Evolutionary conservation across 23 red algal genomes (phyloP).

Genomic region (Gracilaria caudata): DNA sequence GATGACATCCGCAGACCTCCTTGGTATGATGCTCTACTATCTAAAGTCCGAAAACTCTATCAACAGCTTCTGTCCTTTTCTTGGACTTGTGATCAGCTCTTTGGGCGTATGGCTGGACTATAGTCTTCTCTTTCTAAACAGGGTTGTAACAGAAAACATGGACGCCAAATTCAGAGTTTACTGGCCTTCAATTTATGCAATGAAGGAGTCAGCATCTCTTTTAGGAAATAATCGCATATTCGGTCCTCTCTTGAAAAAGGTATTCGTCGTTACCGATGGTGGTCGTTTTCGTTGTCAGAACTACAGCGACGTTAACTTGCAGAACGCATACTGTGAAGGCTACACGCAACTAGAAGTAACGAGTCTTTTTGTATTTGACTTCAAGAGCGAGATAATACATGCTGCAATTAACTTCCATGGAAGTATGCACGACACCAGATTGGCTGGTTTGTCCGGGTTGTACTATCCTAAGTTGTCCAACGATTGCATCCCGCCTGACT

Average conservation of each 20-base stretch:
- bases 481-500: background rate
- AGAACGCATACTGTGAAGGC: constrained; percentile 19
- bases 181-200: background rate
- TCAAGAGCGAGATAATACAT: constrained; percentile 3
- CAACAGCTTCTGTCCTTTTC: background rate
- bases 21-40: background rate
- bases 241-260: background rate
- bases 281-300: background rate
- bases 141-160: background rate
- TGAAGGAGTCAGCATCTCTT: background rate
- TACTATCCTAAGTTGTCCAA: constrained; percentile 25
- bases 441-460: background rate
- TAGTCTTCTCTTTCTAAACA: background rate
- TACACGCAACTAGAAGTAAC: constrained; percentile 6
- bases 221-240: background rate
- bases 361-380: constrained; percentile 22
- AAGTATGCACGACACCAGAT: constrained; percentile 9
- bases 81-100: background rate
- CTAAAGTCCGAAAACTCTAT: background rate
- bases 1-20: background rate
- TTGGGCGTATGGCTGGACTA: background rate
- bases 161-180: background rate
- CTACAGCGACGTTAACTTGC: background rate
- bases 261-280: background rate
- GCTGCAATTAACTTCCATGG: constrained; percentile 30